Base-by-base conservation (phyloP, 1,284 basidiomycete species). In the Moesziomyces globuligerus region DNA sequence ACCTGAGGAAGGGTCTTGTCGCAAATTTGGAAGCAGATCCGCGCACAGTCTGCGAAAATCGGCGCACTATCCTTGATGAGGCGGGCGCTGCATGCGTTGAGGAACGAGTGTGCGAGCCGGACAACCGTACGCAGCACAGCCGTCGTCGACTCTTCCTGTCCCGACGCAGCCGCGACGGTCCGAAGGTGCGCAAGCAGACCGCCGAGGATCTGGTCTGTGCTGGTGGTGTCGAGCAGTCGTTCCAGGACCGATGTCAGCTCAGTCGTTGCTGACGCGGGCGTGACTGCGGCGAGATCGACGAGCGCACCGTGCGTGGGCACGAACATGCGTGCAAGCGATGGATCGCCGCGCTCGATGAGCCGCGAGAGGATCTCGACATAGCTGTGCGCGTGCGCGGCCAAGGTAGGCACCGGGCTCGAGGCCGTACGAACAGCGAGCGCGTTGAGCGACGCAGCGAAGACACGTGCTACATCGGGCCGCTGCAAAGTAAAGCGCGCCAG, bases 311-410 rank as follows among this genome's bases (percentile, higher is more conserved):
- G 55, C 3, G 61, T 62, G 11, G 72, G 72, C 7, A 74, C 50
- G 24, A 74, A 61, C 41, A 53, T 66, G 7, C 72, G 47, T 1
- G 67, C 66, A 17, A 74, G 48, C 8, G 72, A 70, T 9, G 72
- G 72, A 39, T 74, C 72, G 18, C 72, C 72, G 17, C 72, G 43
- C 37, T 70, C 62, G 49, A 74, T 59, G 38, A 69, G 53, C 3
- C 52, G 53, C 10, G 52, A 37, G 9, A 74, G 61, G 39, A 70
- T 61, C 13, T 59, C 45, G 28, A 66, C 54, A 48, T 65, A 48
- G 28, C 43, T 37, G 4, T 15, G 29, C 4, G 55, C 46, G 10
- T 38, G 26, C 21, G 15, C 13, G 4, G 38, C 38, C n/a, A 17
- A 24, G 21, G n/a, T 13, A 5, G 58, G 58, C 0, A 61, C 42